phyloP scores from a whole-genome alignment of 345 rosid species.

The Zanthoxylum bungeanum region DNA sequence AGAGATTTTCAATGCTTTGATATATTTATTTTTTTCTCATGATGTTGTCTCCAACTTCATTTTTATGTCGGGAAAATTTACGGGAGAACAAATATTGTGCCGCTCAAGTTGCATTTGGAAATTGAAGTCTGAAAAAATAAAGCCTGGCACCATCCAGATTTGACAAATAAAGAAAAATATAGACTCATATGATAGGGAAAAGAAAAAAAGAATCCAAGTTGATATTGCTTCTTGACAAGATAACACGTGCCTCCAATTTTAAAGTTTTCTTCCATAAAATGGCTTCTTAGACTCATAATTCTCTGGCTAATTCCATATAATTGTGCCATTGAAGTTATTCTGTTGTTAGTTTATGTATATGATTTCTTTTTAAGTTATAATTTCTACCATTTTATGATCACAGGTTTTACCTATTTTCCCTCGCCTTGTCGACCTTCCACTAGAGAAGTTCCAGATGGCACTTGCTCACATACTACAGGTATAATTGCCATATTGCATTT shows the following conservation, averaged over 20 bases:
- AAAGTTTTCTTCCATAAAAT: neutral
- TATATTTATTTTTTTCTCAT: neutral
- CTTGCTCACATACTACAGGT: conserved; percentile 97
- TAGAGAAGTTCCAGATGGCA: conserved; percentile 91
- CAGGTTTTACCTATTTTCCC: conserved; percentile 97
- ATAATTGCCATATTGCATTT: neutral
- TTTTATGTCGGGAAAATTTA: neutral
- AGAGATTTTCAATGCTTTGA: neutral
- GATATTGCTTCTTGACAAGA: neutral
- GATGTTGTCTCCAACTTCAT: neutral
- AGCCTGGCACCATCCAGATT: neutral
- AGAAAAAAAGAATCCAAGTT: neutral
- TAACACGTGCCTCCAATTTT: neutral
- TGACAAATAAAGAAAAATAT: neutral
- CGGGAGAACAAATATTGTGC: neutral
- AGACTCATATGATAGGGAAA: neutral
- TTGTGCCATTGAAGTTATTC: neutral
- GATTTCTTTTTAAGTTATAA: neutral
- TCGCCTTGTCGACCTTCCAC: conserved; percentile 79
- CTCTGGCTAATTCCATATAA: neutral
- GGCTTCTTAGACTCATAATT: neutral
- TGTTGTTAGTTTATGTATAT: neutral
- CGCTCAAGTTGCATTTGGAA: neutral
- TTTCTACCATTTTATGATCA: neutral
- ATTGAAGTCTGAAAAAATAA: neutral